Conservation (phyloP, 441 rosid genomes). For the Pelargonium myrrhifolium region DNA sequence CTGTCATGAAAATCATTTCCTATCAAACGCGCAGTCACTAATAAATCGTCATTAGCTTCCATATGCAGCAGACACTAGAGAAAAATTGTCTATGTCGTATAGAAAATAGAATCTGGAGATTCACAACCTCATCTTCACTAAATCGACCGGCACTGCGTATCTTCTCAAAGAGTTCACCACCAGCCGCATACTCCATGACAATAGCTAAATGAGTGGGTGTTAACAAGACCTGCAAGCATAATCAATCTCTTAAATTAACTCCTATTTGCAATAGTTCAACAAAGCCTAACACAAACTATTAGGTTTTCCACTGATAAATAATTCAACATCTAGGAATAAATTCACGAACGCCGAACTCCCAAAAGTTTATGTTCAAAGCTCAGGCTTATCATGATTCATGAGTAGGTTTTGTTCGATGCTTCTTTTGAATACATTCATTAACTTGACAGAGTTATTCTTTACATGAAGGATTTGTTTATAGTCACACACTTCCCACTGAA, state of each 20-base stretch:
- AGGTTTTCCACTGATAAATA: not conserved
- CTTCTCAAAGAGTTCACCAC: conserved; percentile 82
- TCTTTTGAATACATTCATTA: too few species aligned
- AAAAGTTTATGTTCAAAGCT: not conserved
- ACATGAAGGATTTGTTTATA: too few species aligned
- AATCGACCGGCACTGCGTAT: conserved; percentile 89
- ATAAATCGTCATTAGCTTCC: too few species aligned
- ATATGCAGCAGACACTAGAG: too few species aligned
- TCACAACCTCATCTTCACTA: conserved; percentile 84
- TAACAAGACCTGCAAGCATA: conserved; percentile 41
- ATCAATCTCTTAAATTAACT: not conserved
- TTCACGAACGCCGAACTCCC: not conserved
- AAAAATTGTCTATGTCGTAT: not conserved
- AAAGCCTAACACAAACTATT: not conserved
- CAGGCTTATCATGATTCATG: too few species aligned
- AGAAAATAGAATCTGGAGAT: too few species aligned
- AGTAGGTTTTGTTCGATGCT: too few species aligned
- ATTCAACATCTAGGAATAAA: not conserved
- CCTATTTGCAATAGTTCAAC: not conserved
- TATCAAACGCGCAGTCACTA: not conserved
- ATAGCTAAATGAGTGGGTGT: conserved; percentile 79
- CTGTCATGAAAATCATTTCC: conserved; percentile 18
- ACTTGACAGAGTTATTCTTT: too few species aligned
- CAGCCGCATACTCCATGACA: conserved; percentile 93
- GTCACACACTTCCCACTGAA: too few species aligned